Evolutionary conservation across 495 filamentous ascomycete genomes (phyloP).

Genomic region (Staphylotrichum tortipilum): DNA sequence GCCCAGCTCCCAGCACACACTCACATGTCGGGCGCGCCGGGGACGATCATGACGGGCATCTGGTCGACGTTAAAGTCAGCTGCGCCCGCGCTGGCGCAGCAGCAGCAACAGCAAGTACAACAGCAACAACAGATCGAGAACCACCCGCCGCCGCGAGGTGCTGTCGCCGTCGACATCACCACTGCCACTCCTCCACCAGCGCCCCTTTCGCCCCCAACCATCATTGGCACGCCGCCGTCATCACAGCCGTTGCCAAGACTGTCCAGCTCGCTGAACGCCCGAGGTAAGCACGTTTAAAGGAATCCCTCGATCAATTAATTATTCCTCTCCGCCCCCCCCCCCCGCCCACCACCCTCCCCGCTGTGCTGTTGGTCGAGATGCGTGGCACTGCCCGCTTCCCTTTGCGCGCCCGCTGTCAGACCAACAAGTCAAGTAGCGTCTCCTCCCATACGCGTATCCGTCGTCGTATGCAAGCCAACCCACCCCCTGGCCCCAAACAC

Average conservation of each 20-base stretch:
- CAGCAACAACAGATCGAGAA: too few species aligned
- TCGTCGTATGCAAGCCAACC: background rate
- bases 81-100: background rate
- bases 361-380: background rate
- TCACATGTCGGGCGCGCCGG: background rate
- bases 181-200: background rate
- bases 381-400: background rate
- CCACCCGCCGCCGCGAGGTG: background rate
- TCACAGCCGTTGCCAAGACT: constrained; percentile 12
- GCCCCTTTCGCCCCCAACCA: background rate
- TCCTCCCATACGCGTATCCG: background rate
- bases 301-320: too few species aligned
- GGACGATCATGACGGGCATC: constrained; percentile 13
- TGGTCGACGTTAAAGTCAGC: constrained; percentile 20
- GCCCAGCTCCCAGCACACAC: too few species aligned
- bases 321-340: too few species aligned
- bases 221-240: constrained; percentile 4
- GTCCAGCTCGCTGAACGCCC: constrained; percentile 9
- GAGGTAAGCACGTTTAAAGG: too few species aligned
- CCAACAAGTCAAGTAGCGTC: too few species aligned
- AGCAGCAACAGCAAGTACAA: too few species aligned
- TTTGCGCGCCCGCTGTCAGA: too few species aligned
- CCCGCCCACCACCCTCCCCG: too few species aligned
- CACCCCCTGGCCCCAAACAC: background rate
- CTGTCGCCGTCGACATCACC: background rate